These are phyloP conservation scores for Colletotrichum falcatum DNA, from an alignment of 2,329 filamentous ascomycete genomes.

Conservation along the genomic window DNA sequence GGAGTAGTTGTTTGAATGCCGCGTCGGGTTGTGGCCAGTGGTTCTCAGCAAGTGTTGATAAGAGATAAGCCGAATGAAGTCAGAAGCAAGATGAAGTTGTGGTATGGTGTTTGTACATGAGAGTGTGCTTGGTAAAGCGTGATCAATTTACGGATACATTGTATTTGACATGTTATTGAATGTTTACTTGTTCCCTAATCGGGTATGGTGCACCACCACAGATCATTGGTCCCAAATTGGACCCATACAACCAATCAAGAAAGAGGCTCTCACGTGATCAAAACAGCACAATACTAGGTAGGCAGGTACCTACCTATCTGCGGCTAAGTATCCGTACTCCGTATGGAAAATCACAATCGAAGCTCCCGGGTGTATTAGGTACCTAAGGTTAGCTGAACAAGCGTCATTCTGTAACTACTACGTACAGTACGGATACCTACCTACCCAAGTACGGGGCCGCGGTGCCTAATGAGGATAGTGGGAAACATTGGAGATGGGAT, in stretches of 20 bases:
- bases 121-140: not conserved
- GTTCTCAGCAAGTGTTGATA: not conserved
- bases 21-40: not conserved
- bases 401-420: not conserved
- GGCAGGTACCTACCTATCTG: no score
- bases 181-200: constrained; percentile 30
- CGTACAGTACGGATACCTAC: no score
- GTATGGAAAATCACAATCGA: not conserved
- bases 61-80: not conserved
- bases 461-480: not conserved
- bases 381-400: constrained; percentile 2
- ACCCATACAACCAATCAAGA: not conserved
- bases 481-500: not conserved
- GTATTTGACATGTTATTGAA: not conserved
- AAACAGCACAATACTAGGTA: no score
- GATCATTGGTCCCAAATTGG: not conserved
- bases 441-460: no score
- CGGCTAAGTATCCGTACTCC: no score
- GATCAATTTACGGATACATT: not conserved
- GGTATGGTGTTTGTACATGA: no score
- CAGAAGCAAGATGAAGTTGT: not conserved
- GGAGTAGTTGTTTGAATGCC: not conserved
- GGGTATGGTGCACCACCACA: constrained; percentile 2
- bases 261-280: not conserved
- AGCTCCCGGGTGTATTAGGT: constrained; percentile 10